A percentile compares a stretch with the other conserved stretches of the same genome.
Conservation (phyloP, 2,329 filamentous ascomycete species). For the Pseudogymnoascus sp. region DNA sequence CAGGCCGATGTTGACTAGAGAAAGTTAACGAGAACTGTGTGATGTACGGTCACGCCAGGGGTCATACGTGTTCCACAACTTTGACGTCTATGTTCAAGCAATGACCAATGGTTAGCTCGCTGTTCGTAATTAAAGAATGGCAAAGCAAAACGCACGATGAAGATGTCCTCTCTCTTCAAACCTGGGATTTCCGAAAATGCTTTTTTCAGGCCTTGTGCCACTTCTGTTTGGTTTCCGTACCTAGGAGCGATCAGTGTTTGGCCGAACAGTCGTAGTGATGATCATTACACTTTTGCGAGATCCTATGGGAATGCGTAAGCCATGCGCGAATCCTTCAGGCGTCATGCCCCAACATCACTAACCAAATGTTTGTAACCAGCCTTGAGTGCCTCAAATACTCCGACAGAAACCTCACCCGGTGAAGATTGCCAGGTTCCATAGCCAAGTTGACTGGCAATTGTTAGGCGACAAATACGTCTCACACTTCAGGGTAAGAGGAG, state of each 20-base stretch:
- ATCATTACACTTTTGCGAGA: slow-evolving; percentile 12
- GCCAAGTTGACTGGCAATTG: slow-evolving; percentile 15
- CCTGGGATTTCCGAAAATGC: slow-evolving; percentile 38
- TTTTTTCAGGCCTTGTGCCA: slow-evolving; percentile 47
- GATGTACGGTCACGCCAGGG: background rate
- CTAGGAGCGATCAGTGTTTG: slow-evolving; percentile 35
- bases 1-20: slow-evolving; percentile 49
- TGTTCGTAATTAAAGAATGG: background rate
- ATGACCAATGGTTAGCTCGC: background rate
- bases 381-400: slow-evolving; percentile 57
- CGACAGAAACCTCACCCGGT: slow-evolving; percentile 55
- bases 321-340: background rate
- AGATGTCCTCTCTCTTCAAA: slow-evolving; percentile 48
- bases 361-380: slow-evolving; percentile 56
- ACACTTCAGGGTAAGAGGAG: slow-evolving; percentile 46
- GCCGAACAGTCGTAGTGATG: slow-evolving; percentile 20
- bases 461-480: slow-evolving; percentile 38
- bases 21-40: background rate
- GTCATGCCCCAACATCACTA: background rate
- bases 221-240: slow-evolving; percentile 56
- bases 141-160: slow-evolving; percentile 33
- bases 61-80: slow-evolving; percentile 50
- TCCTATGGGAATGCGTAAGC: slow-evolving; percentile 8
- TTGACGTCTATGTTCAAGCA: slow-evolving; percentile 45
- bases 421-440: slow-evolving; percentile 62